Base-by-base conservation (phyloP, 192 early-diverging fungal species). In the Funneliformis mosseae region DNA sequence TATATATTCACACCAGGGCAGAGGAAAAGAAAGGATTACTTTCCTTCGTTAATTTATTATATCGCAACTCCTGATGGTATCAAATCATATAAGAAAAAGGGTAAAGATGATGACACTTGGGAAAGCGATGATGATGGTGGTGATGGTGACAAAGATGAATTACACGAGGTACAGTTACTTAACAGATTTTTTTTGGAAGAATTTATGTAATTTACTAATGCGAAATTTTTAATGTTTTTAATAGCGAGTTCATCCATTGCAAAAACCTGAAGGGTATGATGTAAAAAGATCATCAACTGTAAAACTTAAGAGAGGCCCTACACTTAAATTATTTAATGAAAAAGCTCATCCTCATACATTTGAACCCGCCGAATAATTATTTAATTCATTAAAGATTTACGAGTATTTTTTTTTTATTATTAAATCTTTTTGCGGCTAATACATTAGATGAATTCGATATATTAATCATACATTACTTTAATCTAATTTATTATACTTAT, bases 1-100 rank as follows among this genome's bases (percentile, higher is more conserved):
- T 73, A 42, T 43, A 39, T 16, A 11, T 42, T 73, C 16, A 73
- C 43, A 18, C 45, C 71, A 73, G 45, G 21, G 27, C 71, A 73
- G 45, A 38, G 71, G 16, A 73, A 42, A 73, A 42, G 71, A n/a
- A 73, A 73, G n/a, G 71, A 73, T 41, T 73, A 43, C 25, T 73
- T 73, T 48, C 71, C 71, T 18, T 73, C 71, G 2, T 73, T 73
- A 46, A 73, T 73, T 16, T 73, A 73, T 73, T 73, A 73, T 43
- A n/a, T 39, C 12, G 71, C 71, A 46, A 73, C 0, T 73, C 71
- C 71, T 27, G 71, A 73, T n/a, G 25, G 12, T 12, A 73, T 73
- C 5, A 46, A 73, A 21, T n/a, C 7, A 21, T 46, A 43, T 46
- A 16, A 39, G 45, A 46, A 73, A 73, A 48, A 8, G 16, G 27